A percentile compares a stretch with the other conserved stretches of the same genome.
phyloP scores from a whole-genome alignment of 116 monocot species.

The Iris pallida region DNA sequence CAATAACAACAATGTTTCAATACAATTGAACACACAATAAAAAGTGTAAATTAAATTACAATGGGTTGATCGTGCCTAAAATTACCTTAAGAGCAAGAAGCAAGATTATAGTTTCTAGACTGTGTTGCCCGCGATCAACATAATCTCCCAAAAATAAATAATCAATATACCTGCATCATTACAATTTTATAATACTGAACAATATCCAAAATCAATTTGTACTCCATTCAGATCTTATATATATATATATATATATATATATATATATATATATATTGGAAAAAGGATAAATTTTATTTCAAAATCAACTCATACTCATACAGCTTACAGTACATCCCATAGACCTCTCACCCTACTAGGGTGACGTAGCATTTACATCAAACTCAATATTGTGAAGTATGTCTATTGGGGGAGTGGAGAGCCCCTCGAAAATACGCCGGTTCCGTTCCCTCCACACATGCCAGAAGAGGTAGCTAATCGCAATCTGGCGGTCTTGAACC shows the following conservation, averaged over 20 bases:
- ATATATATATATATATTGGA: too few relatives aligned
- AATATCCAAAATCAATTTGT: background rate
- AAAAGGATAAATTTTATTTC: too few relatives aligned
- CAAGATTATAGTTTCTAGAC: slow-evolving; percentile 87
- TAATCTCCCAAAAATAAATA: slow-evolving; percentile 97
- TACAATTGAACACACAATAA: background rate
- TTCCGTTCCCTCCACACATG: too few relatives aligned
- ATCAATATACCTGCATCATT: slow-evolving; percentile 76
- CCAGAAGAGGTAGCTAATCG: too few relatives aligned
- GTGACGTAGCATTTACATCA: too few relatives aligned
- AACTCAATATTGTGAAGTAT: too few relatives aligned
- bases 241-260: background rate
- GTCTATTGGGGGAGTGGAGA: too few relatives aligned
- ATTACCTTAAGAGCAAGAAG: slow-evolving; percentile 89
- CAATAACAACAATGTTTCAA: background rate
- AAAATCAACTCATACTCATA: too few relatives aligned
- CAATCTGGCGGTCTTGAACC: too few relatives aligned
- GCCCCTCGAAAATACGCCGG: too few relatives aligned
- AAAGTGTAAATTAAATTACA: background rate
- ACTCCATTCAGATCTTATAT: background rate
- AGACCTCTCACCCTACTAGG: too few relatives aligned
- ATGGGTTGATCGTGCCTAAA: background rate
- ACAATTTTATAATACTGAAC: slow-evolving; percentile 3
- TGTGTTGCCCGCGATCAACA: slow-evolving; percentile 96
- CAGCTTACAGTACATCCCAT: too few relatives aligned